Base-by-base conservation (phyloP, 148 eudicot species). In the Selenicereus undatus region DNA sequence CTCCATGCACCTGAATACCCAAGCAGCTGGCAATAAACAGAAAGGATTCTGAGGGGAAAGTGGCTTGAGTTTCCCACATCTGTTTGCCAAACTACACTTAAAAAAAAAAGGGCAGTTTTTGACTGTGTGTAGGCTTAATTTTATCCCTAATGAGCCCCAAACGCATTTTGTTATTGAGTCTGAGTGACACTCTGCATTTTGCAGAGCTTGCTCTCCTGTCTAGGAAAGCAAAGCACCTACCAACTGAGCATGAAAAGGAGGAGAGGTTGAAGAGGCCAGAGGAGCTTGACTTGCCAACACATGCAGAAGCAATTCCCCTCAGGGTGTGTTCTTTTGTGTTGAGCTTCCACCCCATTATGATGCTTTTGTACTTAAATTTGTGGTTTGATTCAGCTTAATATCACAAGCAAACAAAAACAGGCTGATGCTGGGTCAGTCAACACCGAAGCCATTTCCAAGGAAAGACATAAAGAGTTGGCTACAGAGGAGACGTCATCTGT, bases 401-500 rank as follows among this genome's bases (percentile, higher is more conserved):
- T 3, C 32, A 66, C 18, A 5, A 11, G 35, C 35, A 27, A 66
- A 27, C 35, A 66, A 27, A 66, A 66, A 11, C 71, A 66, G 35
- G 71, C 32, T 29, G 71, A 66, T 66, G 71, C 71, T 10, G 71
- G 71, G 71, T 66, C 71, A 66, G 18, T 29, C 14, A 66, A 27
- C 30, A 26, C 32, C 16, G 71, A 66, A 66, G 71, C 35, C 71
- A 62, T 62, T 10, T 27, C 71, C 10, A 66, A 27, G 35, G 71
- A 66, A 14, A 66, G 27, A 66, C 71, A 66, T 3, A 66, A 66
- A 66, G 71, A 66, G 32, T 32, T 66, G 71, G 71, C 71, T 27
- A 66, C 71, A 66, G 71, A 66, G 32, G 71, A 66, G 71, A 66
- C 71, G 1, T 66, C 71, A 12, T 66, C 71, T 66, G 71, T 66